Evolutionary conservation across 352 stramenopile genomes (phyloP), one percentile per base, ranked within the genome.

Genomic region (Saprolegnia parasitica): DNA sequence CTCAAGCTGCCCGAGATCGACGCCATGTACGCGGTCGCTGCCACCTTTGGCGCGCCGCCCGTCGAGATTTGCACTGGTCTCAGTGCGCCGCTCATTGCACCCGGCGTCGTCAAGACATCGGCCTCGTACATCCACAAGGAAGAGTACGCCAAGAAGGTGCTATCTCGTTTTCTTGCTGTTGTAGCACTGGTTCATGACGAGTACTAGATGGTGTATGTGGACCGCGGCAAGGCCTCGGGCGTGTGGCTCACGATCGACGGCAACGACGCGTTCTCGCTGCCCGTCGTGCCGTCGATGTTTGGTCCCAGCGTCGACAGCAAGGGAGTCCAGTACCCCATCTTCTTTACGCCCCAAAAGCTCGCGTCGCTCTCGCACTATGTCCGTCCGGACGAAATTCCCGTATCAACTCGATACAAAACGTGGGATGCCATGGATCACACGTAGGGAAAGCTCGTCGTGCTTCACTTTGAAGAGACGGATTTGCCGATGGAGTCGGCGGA

Each of bases 311-410:
- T 89, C 21, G 77, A 66, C 18, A 72, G 78, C 11, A 71, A 58
- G 0, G 78, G 76, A 0, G 56, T 87, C 6, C 18, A 8, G 24
- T 50, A 24, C 35, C 76, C 56, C 11, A 73, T 80, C 11, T 91
- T 88, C 62, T 87, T 87, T 50, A 88, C 82, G 4, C 84, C 84
- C 0, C 74, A 91, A 68, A 85, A 85, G n/a, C 71, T 91, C 11
- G 72, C 66, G 46, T 83, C 78, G 35, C 66, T 91, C 55, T 74
- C 76, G 0, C 72, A 90, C 60, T 90, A 87, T 52, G 84, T 91
- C 18, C 81, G 84, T 1, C 82, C 82, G 0, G 81, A 90, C 56
- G 80, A 90, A 65, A 70, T 89, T 23, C 78, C 88, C 23, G 63
- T 70, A 42, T 13, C 9, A 26, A 15, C 9, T 15, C 37, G 0